Conservation (phyloP, 164 flowering plant genomes). For the Magnolia sinica region DNA sequence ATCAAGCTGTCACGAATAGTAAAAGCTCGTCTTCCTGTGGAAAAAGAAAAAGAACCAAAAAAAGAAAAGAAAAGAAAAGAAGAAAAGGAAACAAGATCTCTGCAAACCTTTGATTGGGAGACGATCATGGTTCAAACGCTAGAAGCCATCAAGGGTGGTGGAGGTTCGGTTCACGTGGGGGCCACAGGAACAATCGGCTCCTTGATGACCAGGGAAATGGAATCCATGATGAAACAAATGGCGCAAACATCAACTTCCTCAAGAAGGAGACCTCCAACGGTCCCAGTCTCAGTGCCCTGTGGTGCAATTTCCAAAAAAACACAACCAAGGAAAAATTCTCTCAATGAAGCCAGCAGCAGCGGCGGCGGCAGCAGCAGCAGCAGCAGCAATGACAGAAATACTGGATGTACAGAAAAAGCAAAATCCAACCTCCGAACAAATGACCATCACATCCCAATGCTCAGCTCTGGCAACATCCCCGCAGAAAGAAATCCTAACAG, state of each 20-base stretch:
- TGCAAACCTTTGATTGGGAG: not conserved
- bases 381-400: constrained; percentile 22
- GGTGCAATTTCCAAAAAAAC: constrained; percentile 30
- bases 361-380: constrained; percentile 25
- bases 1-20: not conserved
- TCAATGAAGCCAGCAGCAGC: constrained; percentile 35
- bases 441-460: constrained; percentile 55
- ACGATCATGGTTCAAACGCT: constrained; percentile 60
- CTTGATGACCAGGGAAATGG: constrained; percentile 75
- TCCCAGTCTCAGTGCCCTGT: constrained; percentile 35
- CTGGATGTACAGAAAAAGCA: constrained; percentile 33
- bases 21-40: not conserved
- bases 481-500: constrained; percentile 52
- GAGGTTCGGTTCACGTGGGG: constrained; percentile 77
- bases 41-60: no score
- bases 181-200: constrained; percentile 75
- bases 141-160: constrained; percentile 66
- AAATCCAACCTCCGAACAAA: constrained; percentile 26
- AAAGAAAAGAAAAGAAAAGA: not conserved
- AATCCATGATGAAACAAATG: constrained; percentile 31
- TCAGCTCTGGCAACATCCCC: constrained; percentile 38
- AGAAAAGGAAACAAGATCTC: not conserved
- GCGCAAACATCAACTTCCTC: constrained; percentile 26
- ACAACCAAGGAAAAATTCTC: constrained; percentile 33
- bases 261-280: constrained; percentile 21